Evolutionary conservation across 768 basidiomycete genomes (phyloP), one percentile per base, ranked within the genome.

Genomic region (Suillus paluster): DNA sequence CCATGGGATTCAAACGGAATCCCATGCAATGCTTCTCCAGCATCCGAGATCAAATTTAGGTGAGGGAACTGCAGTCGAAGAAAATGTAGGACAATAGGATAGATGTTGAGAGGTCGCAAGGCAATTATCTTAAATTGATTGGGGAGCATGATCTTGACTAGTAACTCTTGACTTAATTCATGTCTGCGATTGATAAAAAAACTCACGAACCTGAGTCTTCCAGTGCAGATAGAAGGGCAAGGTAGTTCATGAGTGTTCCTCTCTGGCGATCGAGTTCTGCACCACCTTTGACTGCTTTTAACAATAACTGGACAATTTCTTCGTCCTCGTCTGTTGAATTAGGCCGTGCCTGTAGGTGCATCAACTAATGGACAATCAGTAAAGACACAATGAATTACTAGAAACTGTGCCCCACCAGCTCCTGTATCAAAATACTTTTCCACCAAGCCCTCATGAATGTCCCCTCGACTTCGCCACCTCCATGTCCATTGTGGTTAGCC

Each of bases 401-500:
- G n/a, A 52, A n/a, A 25, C 8, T 27, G 34, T 21, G 21, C 21
- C 50, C 50, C n/a, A 52, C 50, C 11, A 52, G 34, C 15, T 52
- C 50, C 25, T 52, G 11, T 1, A 52, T 34, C 34, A 52, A 27
- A 52, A 52, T 27, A 17, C 50, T 27, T 23, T 52, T 52, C 50
- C 50, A 52, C 23, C 50, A 52, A 27, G 27, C 34, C 15, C 50
- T 27, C 50, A 52, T 52, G n/a, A 52, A 27, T 15, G 50, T 52
- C 17, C 50, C 25, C n/a, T 52, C 50, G 12, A 52, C 34, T 52
- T 52, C 10, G 23, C 50, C 50, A 52, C 50, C 50, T 34, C 34
- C n/a, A 34, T 52, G 50, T 8, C 34, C n/a, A 52, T 52, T 52
- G 34, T 52, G 50, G 50, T 52, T 27, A 27, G 50, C n/a, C 25